A percentile compares a stretch with the other conserved stretches of the same genome.
phyloP scores from a whole-genome alignment of 768 basidiomycete species.

The Panaeolus cyanescens region DNA sequence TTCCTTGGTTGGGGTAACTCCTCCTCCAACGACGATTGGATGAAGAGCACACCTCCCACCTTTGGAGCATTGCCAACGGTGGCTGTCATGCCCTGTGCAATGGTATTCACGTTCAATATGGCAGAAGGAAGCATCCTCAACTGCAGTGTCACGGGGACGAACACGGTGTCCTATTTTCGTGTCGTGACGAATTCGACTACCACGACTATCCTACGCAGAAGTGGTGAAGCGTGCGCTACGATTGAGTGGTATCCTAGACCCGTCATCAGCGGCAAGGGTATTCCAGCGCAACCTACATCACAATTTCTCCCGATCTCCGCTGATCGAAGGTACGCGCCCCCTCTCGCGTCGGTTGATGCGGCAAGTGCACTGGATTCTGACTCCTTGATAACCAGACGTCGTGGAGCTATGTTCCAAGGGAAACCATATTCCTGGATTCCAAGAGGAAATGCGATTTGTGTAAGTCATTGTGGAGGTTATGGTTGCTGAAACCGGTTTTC shows the following conservation, averaged over 20 bases:
- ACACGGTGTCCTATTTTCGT: conserved; percentile 37
- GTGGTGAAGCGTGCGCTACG: conserved; percentile 37
- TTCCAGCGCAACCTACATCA: conserved; percentile 31
- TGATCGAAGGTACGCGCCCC: conserved; percentile 38
- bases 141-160: conserved; percentile 43
- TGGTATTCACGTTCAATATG: conserved; percentile 43
- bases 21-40: conserved; percentile 1
- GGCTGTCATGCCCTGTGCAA: conserved; percentile 26
- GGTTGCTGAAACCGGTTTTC: conserved; percentile 11
- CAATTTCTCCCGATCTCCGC: conserved; percentile 47
- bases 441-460: conserved; percentile 23
- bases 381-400: conserved; percentile 22
- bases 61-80: conserved; percentile 17
- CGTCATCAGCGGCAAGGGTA: conserved; percentile 37
- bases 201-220: conserved; percentile 40
- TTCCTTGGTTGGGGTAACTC: not conserved
- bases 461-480: conserved; percentile 12
- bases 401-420: conserved; percentile 41
- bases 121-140: conserved; percentile 43
- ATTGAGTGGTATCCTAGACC: conserved; percentile 42
- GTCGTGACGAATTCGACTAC: conserved; percentile 34
- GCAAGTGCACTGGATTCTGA: not conserved
- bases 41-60: conserved; percentile 7
- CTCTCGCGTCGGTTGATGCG: not conserved
- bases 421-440: conserved; percentile 43